phyloP scores from a whole-genome alignment of 371 early-diverging fungal species.

The Funneliformis caledonium region DNA sequence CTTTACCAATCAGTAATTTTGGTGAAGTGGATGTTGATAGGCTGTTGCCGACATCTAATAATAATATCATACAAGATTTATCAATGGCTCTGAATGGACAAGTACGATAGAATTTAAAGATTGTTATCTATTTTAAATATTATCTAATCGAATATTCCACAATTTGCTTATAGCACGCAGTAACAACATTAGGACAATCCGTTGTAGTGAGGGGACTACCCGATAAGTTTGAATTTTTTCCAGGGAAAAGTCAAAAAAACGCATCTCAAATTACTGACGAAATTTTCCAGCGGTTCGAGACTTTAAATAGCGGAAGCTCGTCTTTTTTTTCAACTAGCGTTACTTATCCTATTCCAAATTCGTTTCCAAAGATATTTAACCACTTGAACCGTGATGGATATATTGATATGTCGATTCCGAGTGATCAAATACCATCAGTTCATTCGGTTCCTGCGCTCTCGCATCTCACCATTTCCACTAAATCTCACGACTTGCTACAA shows the following conservation, averaged over 20 bases:
- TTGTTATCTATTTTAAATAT: neutral
- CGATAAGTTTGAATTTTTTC: neutral
- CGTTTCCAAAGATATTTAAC: constrained; percentile 31
- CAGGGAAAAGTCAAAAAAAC: neutral
- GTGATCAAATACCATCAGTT: neutral
- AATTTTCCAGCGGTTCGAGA: constrained; percentile 6
- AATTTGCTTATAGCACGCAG: neutral
- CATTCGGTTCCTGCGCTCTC: constrained; percentile 16
- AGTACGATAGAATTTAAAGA: neutral
- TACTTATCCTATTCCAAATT: constrained; percentile 33
- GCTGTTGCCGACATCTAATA: neutral
- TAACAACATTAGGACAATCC: constrained; percentile 30
- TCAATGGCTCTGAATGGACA: neutral
- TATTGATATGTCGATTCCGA: neutral
- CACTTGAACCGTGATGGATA: constrained; percentile 18
- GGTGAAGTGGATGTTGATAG: constrained; percentile 16
- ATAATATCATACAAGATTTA: neutral
- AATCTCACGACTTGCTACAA: neutral
- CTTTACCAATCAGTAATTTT: constrained; percentile 20
- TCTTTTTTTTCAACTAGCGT: constrained; percentile 9
- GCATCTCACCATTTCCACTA: constrained; percentile 25
- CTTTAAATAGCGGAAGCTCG: neutral
- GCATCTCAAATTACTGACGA: neutral
- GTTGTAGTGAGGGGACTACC: constrained; percentile 30
- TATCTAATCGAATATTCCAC: neutral